Evolutionary conservation across 441 rosid genomes (phyloP).

Genomic region (Populus hybrid): DNA sequence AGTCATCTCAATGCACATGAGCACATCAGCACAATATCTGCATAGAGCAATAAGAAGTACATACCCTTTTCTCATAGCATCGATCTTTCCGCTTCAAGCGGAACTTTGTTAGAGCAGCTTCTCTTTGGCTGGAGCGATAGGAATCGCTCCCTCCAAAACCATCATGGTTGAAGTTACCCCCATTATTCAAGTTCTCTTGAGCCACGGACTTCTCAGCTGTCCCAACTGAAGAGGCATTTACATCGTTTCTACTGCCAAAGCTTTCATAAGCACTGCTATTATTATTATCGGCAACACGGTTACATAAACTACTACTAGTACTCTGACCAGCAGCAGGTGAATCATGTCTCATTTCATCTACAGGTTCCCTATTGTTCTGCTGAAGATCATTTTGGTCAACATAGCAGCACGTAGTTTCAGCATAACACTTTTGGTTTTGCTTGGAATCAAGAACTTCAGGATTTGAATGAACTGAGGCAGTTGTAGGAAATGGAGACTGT

Average conservation of each 20-base stretch:
- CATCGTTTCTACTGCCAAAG: constrained; percentile 24
- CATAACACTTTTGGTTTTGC: constrained; percentile 20
- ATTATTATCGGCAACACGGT: constrained; percentile 26
- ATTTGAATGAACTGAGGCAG: constrained; percentile 31
- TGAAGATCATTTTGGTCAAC: constrained; percentile 23
- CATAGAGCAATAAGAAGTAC: background rate
- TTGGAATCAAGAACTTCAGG: constrained; percentile 24
- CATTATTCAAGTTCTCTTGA: constrained; percentile 30
- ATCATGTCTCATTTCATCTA: constrained; percentile 29
- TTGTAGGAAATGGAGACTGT: constrained; percentile 28
- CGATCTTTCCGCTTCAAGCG: constrained; percentile 72
- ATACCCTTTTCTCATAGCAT: too few relatives aligned
- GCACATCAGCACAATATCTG: background rate
- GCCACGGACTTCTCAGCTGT: constrained; percentile 19
- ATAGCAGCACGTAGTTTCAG: constrained; percentile 27
- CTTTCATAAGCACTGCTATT: constrained; percentile 25
- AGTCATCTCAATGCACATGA: background rate
- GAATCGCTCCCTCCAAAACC: constrained; percentile 32
- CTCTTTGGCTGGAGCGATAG: constrained; percentile 50
- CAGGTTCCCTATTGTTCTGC: constrained; percentile 28
- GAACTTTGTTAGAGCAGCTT: constrained; percentile 71
- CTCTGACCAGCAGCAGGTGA: constrained; percentile 18
- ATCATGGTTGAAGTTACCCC: constrained; percentile 21
- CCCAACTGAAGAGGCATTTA: constrained; percentile 20
- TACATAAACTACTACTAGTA: constrained; percentile 34